These are phyloP conservation scores for Trichoderma sp. DNA, from an alignment of 2,329 filamentous ascomycete genomes.

Conservation along the genomic window DNA sequence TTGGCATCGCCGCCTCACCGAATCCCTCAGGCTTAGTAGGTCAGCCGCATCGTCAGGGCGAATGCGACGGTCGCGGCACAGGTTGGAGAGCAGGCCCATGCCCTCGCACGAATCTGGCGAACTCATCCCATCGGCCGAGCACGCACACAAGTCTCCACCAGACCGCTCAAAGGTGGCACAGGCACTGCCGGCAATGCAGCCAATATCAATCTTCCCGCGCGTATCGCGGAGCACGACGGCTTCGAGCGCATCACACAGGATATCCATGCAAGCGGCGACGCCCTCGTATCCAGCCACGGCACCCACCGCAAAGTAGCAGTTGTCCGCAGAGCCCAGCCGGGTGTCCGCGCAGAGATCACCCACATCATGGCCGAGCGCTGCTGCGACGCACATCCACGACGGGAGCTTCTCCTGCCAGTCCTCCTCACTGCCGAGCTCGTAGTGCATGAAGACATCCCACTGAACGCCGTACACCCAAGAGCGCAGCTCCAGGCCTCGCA, in stretches of 20 bases:
- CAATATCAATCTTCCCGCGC: slow-evolving; percentile 11
- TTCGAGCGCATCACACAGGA: slow-evolving; percentile 22
- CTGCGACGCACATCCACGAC: slow-evolving; percentile 14
- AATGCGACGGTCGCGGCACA: slow-evolving; percentile 13
- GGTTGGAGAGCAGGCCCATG: not conserved
- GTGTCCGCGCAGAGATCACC: slow-evolving; percentile 20
- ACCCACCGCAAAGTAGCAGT: slow-evolving; percentile 19
- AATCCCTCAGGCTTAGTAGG: not conserved
- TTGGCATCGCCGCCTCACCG: not conserved
- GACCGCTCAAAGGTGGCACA: slow-evolving; percentile 24
- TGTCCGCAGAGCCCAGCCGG: slow-evolving; percentile 14
- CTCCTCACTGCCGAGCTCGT: slow-evolving; percentile 6
- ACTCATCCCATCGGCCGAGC: not conserved
- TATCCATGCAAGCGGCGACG: slow-evolving; percentile 24
- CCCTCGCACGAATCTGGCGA: slow-evolving; percentile 1
- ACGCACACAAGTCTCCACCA: slow-evolving; percentile 16
- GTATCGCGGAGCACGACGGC: slow-evolving; percentile 17
- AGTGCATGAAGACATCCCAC: slow-evolving; percentile 24
- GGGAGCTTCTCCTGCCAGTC: slow-evolving; percentile 14
- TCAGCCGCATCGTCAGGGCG: not conserved
- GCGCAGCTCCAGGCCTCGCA: slow-evolving; percentile 16
- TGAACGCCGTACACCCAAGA: not conserved
- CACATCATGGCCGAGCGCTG: slow-evolving; percentile 11
- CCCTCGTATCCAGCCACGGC: slow-evolving; percentile 22
- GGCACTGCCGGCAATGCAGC: not conserved